Conservation (phyloP, 2,329 filamentous ascomycete genomes). For the Talaromyces pinophilus region DNA sequence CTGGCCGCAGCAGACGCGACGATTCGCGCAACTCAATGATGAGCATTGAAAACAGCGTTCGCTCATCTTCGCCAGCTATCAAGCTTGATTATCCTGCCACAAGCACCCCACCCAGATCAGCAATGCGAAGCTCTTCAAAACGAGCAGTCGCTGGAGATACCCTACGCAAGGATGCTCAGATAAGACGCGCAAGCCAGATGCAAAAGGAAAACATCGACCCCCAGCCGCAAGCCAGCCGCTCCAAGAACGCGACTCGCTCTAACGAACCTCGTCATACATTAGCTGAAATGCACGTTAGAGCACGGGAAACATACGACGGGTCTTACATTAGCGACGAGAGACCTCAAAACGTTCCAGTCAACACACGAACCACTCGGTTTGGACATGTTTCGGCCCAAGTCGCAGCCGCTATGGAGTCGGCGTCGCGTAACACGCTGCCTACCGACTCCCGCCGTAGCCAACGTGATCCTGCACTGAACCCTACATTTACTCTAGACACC, state of each 20-base stretch:
- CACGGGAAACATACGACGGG: constrained; percentile 55
- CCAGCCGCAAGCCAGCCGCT: constrained; percentile 37
- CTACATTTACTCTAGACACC: constrained; percentile 32
- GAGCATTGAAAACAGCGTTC: constrained; percentile 49
- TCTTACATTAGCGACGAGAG: constrained; percentile 55
- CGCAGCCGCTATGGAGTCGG: constrained; percentile 42
- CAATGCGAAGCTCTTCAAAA: constrained; percentile 33
- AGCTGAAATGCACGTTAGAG: constrained; percentile 58
- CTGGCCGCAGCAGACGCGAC: constrained; percentile 39
- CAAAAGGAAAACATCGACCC: constrained; percentile 45
- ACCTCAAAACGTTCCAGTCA: constrained; percentile 45
- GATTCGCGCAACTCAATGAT: constrained; percentile 55
- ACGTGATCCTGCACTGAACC: constrained; percentile 28
- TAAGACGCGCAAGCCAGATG: constrained; percentile 42
- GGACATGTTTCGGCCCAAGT: constrained; percentile 47
- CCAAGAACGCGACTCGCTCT: constrained; percentile 29
- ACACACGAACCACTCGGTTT: constrained; percentile 59
- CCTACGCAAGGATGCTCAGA: constrained; percentile 45
- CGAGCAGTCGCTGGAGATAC: constrained; percentile 34
- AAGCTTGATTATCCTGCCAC: constrained; percentile 39
- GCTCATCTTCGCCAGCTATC: constrained; percentile 45
- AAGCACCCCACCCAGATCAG: constrained; percentile 40
- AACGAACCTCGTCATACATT: constrained; percentile 50
- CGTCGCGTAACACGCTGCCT: constrained; percentile 39
- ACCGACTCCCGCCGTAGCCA: constrained; percentile 35